Base-by-base conservation (phyloP, 768 basidiomycete species). In the Pisolithus microcarpus region DNA sequence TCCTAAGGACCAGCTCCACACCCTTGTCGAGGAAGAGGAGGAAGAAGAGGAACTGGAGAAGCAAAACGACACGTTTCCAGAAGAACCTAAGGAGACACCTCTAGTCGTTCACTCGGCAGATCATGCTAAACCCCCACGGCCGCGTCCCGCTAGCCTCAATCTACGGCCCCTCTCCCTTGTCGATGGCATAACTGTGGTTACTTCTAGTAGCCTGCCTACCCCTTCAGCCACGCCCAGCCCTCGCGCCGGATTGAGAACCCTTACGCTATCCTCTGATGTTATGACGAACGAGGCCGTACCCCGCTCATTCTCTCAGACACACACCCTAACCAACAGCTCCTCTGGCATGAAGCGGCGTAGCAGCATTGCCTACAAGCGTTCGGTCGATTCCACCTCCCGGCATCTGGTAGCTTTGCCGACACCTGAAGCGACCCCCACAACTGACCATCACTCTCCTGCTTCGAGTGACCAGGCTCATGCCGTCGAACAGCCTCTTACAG, bases 11-110 rank as follows among this genome's bases (percentile, higher is more conserved):
- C 79, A 84, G 58, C 75, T 91, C 10, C 78, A 80, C 52, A 91
- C 89, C 16, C 74, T 91, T 26, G 70, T 92, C 30, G 90, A 91
- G 60, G 91, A 90, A 61, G 87, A 92, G 50, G 90, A 93, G 46
- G 91, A 91, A 38, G 90, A 91, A 23, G 85, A 86, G 3, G 43
- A 44, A 8, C 21, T 26, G 23, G 85, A 85, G 4, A 26, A 44
- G 28, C n/a, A 13, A 13, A 44, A 26, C 21, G 37, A 49, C 24
- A 62, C 46, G 47, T 61, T 26, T 59, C 18, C 11, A 11, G 43
- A 53, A 31, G 51, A 58, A 47, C 34, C 31, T 19, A 49, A 52
- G 16, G 51, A 51, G n/a, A 6, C 63, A 39, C 61, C 68, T 21
- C 60, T 63, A 15, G 61, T 66, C 19, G 45, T 48, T 46, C 61